Percentiles rank a stretch among this genome's conserved stretches.
Evolutionary conservation across 768 basidiomycete species (phyloP).

Genomic region (Tulasnella sp.): DNA sequence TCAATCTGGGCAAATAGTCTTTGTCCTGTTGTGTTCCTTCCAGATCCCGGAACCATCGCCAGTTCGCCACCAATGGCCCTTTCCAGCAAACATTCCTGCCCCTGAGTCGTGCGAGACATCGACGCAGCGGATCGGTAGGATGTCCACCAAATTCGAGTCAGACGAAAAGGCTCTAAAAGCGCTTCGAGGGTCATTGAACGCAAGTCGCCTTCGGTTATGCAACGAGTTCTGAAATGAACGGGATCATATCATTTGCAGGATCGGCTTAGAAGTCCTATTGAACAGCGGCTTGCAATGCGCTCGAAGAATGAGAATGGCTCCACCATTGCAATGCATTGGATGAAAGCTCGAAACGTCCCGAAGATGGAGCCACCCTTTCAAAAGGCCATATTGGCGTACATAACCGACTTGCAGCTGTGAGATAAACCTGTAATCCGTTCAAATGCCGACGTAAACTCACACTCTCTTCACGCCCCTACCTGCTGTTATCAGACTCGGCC

Average conservation of each 20-base stretch:
- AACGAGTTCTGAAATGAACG: slow-evolving; percentile 1
- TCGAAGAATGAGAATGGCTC: slow-evolving; percentile 15
- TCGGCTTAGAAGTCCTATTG: slow-evolving; percentile 62
- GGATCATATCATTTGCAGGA: slow-evolving; percentile 44
- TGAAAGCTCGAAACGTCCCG: slow-evolving; percentile 65
- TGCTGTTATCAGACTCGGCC: slow-evolving; percentile 47
- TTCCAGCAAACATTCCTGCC: slow-evolving; percentile 51
- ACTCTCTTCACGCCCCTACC: slow-evolving; percentile 26
- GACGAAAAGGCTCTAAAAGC: neutral
- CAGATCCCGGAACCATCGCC: slow-evolving; percentile 75
- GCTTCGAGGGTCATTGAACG: slow-evolving; percentile 11
- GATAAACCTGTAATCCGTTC: slow-evolving; percentile 31
- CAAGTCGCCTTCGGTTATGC: neutral
- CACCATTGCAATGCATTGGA: slow-evolving; percentile 59
- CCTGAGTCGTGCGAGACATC: slow-evolving; percentile 59
- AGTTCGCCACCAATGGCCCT: slow-evolving; percentile 60
- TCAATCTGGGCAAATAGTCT: slow-evolving; percentile 50
- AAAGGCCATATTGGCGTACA: slow-evolving; percentile 75
- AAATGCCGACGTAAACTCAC: neutral
- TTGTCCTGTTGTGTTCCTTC: slow-evolving; percentile 75
- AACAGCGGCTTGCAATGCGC: slow-evolving; percentile 50
- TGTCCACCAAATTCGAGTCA: neutral
- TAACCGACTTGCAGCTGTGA: slow-evolving; percentile 76
- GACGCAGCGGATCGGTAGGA: neutral
- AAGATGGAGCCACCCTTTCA: slow-evolving; percentile 69